Evolutionary conservation across 75 land plant genomes (phyloP), one percentile per base, ranked within the genome.

Genomic region (Adiantum capillusveneris): DNA sequence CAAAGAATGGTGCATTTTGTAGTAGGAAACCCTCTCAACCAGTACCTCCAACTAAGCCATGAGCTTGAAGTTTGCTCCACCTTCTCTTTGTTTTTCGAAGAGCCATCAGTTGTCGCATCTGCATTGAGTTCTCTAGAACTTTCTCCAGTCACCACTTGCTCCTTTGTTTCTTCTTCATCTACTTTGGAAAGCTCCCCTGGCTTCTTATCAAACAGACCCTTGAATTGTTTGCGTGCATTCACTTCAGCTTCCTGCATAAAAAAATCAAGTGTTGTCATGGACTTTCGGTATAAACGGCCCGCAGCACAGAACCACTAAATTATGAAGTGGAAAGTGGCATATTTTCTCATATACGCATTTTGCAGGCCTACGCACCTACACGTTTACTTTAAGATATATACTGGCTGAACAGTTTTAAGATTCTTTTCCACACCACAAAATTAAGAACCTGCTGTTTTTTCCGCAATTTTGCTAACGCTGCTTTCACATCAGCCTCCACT

Each of bases 121-220:
- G 9, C 12, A 41, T 41, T 41, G 14, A 6, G 18, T 21, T 46
- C 50, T 18, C 22, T 18, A 46, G 50, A 6, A 6, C 2, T 14
- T 6, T 46, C 37, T 5, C 37, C 9, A 5, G 37, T 46, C 5
- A 6, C 50, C 50, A 6, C 31, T 31, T 37, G 6, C 1, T 63
- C 74, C 44, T 49, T 69, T 2, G 24, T 25, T 3, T 37, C 42
- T 6, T 61, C 69, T 22, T 20, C 45, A 9, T 61, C 76, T 48
- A 25, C 81, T 27, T 79, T 74, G 25, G 92, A 63, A 56, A 92
- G 79, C 55, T 84, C 89, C 41, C 97, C 97, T 3, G 97, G 97
- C 14, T 82, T 88, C 70, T 88, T 92, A 81, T 92, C 97, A 78
- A 92, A 92, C 5, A 92, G 73, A 2, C 97, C 97, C 58, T 88